phyloP scores from a whole-genome alignment of 2,329 filamentous ascomycete species.

The Penicillium sumatraense region DNA sequence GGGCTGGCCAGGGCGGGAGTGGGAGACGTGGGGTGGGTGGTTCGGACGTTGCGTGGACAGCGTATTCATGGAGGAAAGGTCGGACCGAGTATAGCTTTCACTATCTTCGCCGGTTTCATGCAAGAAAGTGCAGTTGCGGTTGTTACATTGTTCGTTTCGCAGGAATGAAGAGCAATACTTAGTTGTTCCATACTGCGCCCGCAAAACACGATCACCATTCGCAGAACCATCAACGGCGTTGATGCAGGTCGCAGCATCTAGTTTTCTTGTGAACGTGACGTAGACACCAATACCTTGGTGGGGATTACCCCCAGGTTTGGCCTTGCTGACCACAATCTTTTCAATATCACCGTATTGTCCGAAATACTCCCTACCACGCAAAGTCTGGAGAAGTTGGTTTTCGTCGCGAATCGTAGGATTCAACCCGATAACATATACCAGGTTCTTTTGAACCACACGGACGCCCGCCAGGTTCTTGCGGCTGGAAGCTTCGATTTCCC shows the following conservation, averaged over 20 bases:
- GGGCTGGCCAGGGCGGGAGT: conserved; percentile 56
- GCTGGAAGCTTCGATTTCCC: conserved; percentile 92
- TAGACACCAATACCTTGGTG: conserved; percentile 94
- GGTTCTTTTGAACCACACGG: conserved; percentile 95
- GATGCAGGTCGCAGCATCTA: conserved; percentile 89
- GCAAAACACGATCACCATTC: conserved; percentile 83
- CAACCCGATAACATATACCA: conserved; percentile 95
- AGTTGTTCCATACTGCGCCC: conserved; percentile 82
- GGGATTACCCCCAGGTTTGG: conserved; percentile 71
- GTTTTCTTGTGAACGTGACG: conserved; percentile 93
- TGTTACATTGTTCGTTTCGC: conserved; percentile 90
- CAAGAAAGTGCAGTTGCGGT: conserved; percentile 96
- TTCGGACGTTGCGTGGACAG: conserved; percentile 77
- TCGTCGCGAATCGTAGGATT: conserved; percentile 92
- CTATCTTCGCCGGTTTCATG: conserved; percentile 98
- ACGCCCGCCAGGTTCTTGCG: conserved; percentile 95
- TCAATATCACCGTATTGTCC: conserved; percentile 98
- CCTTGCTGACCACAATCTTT: conserved; percentile 98
- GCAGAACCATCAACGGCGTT: conserved; percentile 87
- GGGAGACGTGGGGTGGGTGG: conserved; percentile 54
- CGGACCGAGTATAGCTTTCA: conserved; percentile 93
- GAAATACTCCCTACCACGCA: conserved; percentile 91
- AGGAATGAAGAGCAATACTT: conserved; percentile 99
- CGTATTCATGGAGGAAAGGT: conserved; percentile 92
- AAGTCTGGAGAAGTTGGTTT: conserved; percentile 78